Evolutionary conservation across 768 basidiomycete species (phyloP), one percentile per base, ranked within the genome.

Genomic region (Leccinum sublutescens): DNA sequence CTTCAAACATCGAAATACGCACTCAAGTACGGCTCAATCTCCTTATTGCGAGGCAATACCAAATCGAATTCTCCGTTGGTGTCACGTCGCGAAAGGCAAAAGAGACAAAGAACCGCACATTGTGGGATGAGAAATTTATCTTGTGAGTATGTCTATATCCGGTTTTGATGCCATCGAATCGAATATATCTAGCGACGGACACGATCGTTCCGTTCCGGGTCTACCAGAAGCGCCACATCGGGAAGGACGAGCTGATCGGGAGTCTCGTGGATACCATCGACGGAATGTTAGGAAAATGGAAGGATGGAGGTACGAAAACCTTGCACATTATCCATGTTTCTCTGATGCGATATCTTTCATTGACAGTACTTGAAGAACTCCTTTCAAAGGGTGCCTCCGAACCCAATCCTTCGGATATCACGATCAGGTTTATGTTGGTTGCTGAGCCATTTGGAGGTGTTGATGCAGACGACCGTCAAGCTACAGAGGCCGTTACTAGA

Each of bases 1-100:
- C 12, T 56, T 27, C 17, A 61, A 58, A 62, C 49, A 31, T 55
- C 9, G 12, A 52, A 8, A 53, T 59, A 48, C 57, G 2, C 9
- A 48, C 52, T 38, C 27, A 15, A 15, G 29, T n/a, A 15, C 19
- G 31, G 4, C 25, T 33, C 14, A 45, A 23, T 12, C 2, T 17
- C 17, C 29, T 2, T 1, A 7, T 45, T 25, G 34, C 55, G 4
- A 53, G 25, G 25, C 34, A 48, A 38, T 55, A 49, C 19, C 29
- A 49, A 17, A 15, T 50, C 14, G 25, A 50, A 29, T 23, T 50
- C 8, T 25, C 25, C 15, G 49, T 50, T 15, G 49, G 14, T 15
- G 21, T 15, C 8, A 50, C 9, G 15, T 29, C 49, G 15, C 21
- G 23, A 6, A 25, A 50, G 23, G 49, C 49, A 14, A 50, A 29